Conservation (phyloP, 106 monocot species). For the Dactylorhiza incarnata region DNA sequence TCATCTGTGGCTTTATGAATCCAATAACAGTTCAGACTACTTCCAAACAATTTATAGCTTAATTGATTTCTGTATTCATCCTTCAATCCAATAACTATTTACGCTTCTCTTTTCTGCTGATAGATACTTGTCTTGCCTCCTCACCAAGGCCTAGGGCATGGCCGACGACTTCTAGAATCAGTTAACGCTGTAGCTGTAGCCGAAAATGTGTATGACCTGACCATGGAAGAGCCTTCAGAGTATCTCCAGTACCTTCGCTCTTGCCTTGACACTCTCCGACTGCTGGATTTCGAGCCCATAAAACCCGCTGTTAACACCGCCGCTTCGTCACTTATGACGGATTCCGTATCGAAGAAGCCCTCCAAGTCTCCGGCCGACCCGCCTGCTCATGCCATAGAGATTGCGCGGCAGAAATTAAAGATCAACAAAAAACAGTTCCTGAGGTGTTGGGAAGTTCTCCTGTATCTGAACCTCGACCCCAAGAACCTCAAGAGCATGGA, state of each 20-base stretch:
- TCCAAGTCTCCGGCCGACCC: constrained; percentile 36
- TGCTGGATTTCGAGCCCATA: constrained; percentile 54
- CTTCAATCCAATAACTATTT: not conserved
- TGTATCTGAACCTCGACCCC: constrained; percentile 53
- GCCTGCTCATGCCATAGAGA: constrained; percentile 28
- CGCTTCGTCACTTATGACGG: constrained; percentile 40
- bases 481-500: constrained; percentile 32
- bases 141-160: constrained; percentile 71
- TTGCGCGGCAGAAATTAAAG: constrained; percentile 66
- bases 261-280: constrained; percentile 64
- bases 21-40: no score
- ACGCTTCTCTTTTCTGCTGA: constrained; percentile 10
- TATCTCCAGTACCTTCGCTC: constrained; percentile 74
- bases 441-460: constrained; percentile 76
- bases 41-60: no score
- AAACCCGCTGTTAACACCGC: constrained; percentile 27
- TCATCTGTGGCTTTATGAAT: no score
- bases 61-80: no score
- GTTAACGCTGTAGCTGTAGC: constrained; percentile 59
- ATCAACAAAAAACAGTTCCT: constrained; percentile 89
- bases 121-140: constrained; percentile 88
- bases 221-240: constrained; percentile 95
- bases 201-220: constrained; percentile 77
- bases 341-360: constrained; percentile 21
- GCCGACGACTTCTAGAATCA: constrained; percentile 61